Base-by-base conservation (phyloP, 108 stramenopile species). In the Tribonema minus region DNA sequence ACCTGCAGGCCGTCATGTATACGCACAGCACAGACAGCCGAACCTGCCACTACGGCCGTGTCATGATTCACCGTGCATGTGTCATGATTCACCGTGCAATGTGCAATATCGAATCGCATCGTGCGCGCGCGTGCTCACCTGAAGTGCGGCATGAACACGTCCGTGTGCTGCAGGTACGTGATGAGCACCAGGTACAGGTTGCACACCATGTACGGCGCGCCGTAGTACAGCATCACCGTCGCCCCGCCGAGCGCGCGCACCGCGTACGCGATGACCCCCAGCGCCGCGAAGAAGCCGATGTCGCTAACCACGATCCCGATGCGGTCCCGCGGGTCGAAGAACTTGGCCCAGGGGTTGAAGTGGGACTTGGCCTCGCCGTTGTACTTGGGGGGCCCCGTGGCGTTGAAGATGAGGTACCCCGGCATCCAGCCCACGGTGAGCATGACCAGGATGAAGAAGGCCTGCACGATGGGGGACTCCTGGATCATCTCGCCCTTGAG, bases 81-180 rank as follows among this genome's bases (percentile, higher is more conserved):
- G n/a, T n/a, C n/a, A n/a, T n/a, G n/a, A n/a, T n/a, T n/a, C n/a
- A n/a, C n/a, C n/a, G n/a, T n/a, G n/a, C n/a, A n/a, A n/a, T n/a
- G n/a, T n/a, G n/a, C n/a, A n/a, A n/a, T n/a, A n/a, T n/a, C n/a
- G n/a, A n/a, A n/a, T n/a, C n/a, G n/a, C n/a, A n/a, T n/a, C n/a
- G n/a, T n/a, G n/a, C n/a, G n/a, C n/a, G n/a, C n/a, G n/a, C n/a
- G n/a, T n/a, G n/a, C n/a, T n/a, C n/a, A n/a, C 3, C 95, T 91
- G 81, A 94, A 97, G 62, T 99, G 98, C 12, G 96, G 98, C 75
- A 99, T 91, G 85, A 90, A 93, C 1, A 95, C 93, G 72, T 97
- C 95, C 28, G 92, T 95, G 90, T 99, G 98, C 87, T 99, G 98
- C 76, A 99, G 89, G 94, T 92, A 99, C 5, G 98, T 99, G 92